Conservation (phyloP, 495 filamentous ascomycete species). For the Poronia punctata region DNA sequence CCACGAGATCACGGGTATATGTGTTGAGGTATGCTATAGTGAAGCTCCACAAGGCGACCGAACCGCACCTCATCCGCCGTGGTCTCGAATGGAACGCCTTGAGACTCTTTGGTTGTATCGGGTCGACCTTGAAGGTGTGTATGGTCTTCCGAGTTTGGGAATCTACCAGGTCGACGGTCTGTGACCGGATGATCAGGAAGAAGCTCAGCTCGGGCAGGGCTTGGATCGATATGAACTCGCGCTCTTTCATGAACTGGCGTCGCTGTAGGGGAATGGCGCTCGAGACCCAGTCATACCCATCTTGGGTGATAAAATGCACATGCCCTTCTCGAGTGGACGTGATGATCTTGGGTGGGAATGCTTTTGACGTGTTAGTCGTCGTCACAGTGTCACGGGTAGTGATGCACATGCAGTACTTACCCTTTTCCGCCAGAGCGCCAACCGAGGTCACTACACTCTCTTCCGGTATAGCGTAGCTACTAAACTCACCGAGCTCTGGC, state of each 20-base stretch:
- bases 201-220: slow-evolving; percentile 31
- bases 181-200: slow-evolving; percentile 43
- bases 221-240: slow-evolving; percentile 23
- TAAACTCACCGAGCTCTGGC: slow-evolving; percentile 20
- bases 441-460: slow-evolving; percentile 38
- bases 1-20: slow-evolving; percentile 46
- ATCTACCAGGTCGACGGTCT: slow-evolving; percentile 49
- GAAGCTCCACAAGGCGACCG: slow-evolving; percentile 42
- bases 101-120: slow-evolving; percentile 46
- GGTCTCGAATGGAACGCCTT: slow-evolving; percentile 43
- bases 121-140: slow-evolving; percentile 49
- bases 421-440: slow-evolving; percentile 32
- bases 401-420: slow-evolving; percentile 16
- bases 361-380: slow-evolving; percentile 14
- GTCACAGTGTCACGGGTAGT: background rate
- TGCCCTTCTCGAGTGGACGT: slow-evolving; percentile 25
- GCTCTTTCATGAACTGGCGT: slow-evolving; percentile 11
- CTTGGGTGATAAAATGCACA: slow-evolving; percentile 38
- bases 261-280: slow-evolving; percentile 18
- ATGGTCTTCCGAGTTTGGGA: slow-evolving; percentile 42
- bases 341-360: slow-evolving; percentile 25
- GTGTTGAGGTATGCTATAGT: slow-evolving; percentile 46
- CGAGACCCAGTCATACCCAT: slow-evolving; percentile 30
- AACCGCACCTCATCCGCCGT: slow-evolving; percentile 40
- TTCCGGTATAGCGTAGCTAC: slow-evolving; percentile 35